Evolutionary conservation across 78 protist species (phyloP), one percentile per base, ranked within the genome.

Genomic region (Bodo saltans): DNA sequence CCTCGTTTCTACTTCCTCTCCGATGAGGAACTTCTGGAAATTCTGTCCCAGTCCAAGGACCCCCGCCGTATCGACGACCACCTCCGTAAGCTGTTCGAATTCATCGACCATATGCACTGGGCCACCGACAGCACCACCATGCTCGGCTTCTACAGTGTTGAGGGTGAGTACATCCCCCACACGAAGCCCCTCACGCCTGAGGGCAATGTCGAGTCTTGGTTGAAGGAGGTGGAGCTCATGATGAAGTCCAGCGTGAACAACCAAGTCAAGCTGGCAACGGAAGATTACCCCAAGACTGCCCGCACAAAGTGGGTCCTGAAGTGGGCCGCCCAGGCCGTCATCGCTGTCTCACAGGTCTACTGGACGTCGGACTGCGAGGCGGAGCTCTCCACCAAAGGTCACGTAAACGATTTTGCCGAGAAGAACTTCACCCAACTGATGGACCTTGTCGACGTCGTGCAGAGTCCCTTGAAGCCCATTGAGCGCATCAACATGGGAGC

Each of bases 1-100:
- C 83, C 92, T 29, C 90, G 98, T 34, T 95, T 95, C 92, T 95
- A 95, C 83, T 95, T 95, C 87, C 80, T 95, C 35, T 91, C 96
- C 72, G 87, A 92, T 78, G 94, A 93, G 42, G 98, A 95, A 70
- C 80, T 95, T 73, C 79, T 95, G 37, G 89, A 86, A 76, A 92
- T 93, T 73, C 90, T 95, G 28, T 88, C 94, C 3, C 93, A 92
- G 87, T 76, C 91, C 28, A 67, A 81, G 75, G 92, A 90, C 75
- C 93, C 92, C 69, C 60, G 71, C 67, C 53, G 85, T 40, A 79
- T 85, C 41, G 86, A 76, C 70, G 71, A 17, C 23, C 87, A 92
- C 88, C 72, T 92, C 39, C 60, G 68, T 67, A 92, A 87, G 85
- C 84, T 88, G 41, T 86, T 92, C 83, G 95, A 92, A 72, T 74